Conservation (phyloP, 306 rosid genomes). For the Morella rubra region DNA sequence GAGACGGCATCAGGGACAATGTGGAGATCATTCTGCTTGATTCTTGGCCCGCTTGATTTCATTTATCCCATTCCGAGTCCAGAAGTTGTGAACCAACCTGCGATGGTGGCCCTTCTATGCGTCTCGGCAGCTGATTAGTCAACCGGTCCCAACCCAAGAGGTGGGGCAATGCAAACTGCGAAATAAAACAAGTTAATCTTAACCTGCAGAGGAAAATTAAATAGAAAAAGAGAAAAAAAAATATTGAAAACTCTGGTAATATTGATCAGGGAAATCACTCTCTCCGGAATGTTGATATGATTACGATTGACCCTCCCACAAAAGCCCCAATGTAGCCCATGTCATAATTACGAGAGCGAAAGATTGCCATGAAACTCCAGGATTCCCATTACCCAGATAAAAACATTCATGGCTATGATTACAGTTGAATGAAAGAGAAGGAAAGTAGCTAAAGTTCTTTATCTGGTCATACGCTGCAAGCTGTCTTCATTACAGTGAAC, state of each 20-base stretch:
- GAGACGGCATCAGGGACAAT: neutral
- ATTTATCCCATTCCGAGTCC: conserved; percentile 80
- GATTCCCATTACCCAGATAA: conserved; percentile 6
- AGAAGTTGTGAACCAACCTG: conserved; percentile 32
- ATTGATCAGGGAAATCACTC: neutral
- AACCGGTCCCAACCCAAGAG: conserved; percentile 85
- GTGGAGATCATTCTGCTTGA: neutral
- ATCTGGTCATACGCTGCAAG: conserved; percentile 72
- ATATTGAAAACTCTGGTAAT: neutral
- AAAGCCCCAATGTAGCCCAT: neutral
- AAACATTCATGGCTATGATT: conserved; percentile 12
- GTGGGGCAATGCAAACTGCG: conserved; percentile 87
- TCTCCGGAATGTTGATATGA: neutral
- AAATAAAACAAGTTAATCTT: conserved; percentile 12
- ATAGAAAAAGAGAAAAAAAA: too few species aligned
- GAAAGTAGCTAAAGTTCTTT: conserved; percentile 18
- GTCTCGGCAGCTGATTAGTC: conserved; percentile 42
- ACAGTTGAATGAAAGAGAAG: neutral
- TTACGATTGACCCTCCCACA: neutral
- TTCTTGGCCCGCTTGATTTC: conserved; percentile 21
- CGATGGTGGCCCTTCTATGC: conserved; percentile 34
- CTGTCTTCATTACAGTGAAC: conserved; percentile 83
- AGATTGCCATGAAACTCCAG: neutral
- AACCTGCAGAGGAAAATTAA: conserved; percentile 3
- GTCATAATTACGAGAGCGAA: neutral